A percentile compares a stretch with the other conserved stretches of the same genome.
Evolutionary conservation across 2,329 filamentous ascomycete species (phyloP).

Genomic region (Fusarium pseudograminearum): DNA sequence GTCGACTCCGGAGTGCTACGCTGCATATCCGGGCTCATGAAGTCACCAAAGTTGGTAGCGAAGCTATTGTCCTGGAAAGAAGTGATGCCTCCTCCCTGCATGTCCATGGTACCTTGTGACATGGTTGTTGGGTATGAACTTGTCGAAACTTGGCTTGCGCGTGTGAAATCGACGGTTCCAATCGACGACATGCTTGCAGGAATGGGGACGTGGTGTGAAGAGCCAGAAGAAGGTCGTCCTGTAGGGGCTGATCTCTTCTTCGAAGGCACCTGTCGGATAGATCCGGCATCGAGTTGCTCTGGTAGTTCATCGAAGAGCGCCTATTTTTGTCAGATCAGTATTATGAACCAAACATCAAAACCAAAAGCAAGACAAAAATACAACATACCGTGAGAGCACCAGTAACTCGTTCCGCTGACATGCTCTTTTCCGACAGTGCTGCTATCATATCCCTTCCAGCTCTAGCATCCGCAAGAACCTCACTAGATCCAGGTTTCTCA

Average conservation of each 20-base stretch:
- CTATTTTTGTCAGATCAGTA: slow-evolving; percentile 57
- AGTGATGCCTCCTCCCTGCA: slow-evolving; percentile 48
- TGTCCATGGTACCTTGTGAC: slow-evolving; percentile 53
- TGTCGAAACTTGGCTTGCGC: slow-evolving; percentile 48
- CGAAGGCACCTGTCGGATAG: slow-evolving; percentile 55
- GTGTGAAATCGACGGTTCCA: slow-evolving; percentile 52
- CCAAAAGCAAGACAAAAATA: not conserved
- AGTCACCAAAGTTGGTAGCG: slow-evolving; percentile 57
- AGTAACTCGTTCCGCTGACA: slow-evolving; percentile 90
- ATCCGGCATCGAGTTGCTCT: slow-evolving; percentile 71
- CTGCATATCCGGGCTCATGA: slow-evolving; percentile 60
- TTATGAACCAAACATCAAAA: slow-evolving; percentile 33
- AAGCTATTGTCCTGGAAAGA: slow-evolving; percentile 55
- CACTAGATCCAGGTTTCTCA: slow-evolving; percentile 77
- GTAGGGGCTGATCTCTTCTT: slow-evolving; percentile 69
- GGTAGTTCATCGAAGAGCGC: slow-evolving; percentile 87
- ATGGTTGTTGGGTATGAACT: slow-evolving; percentile 46
- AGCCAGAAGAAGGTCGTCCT: slow-evolving; percentile 50
- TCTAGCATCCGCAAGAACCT: slow-evolving; percentile 86
- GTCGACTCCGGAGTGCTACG: slow-evolving; percentile 59
- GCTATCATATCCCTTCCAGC: slow-evolving; percentile 87
- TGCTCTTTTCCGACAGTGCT: slow-evolving; percentile 82
- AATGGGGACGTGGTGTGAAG: slow-evolving; percentile 48
- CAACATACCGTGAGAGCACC: slow-evolving; percentile 77
- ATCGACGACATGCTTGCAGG: slow-evolving; percentile 51